Percentiles rank a stretch among this genome's conserved stretches.
Evolutionary conservation across 805 yeast species (phyloP).

Genomic region (Debaryomyces hansenii): DNA sequence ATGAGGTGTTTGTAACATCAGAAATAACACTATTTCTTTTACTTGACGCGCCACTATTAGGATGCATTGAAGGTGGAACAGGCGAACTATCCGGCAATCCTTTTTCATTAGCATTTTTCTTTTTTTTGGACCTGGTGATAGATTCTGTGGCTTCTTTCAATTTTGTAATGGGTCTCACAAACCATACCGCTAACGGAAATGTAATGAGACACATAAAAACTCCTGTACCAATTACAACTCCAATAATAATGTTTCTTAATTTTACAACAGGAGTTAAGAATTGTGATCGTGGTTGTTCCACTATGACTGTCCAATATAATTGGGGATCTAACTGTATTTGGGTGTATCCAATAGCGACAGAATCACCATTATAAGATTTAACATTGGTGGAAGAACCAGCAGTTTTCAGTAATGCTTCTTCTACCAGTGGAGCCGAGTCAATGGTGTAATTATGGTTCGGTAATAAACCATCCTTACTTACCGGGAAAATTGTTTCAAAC

Average conservation of each 20-base stretch:
- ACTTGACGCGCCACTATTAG: slow-evolving; percentile 15
- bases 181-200: slow-evolving; percentile 79
- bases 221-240: slow-evolving; percentile 78
- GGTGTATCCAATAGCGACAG: slow-evolving; percentile 37
- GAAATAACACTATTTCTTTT: slow-evolving; percentile 35
- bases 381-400: slow-evolving; percentile 31
- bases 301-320: slow-evolving; percentile 67
- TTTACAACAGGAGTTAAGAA: slow-evolving; percentile 65
- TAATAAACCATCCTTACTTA: slow-evolving; percentile 7
- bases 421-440: slow-evolving; percentile 24
- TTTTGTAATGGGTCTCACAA: slow-evolving; percentile 78
- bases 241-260: slow-evolving; percentile 68
- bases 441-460: slow-evolving; percentile 27
- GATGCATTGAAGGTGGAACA: slow-evolving; percentile 10
- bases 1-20: slow-evolving; percentile 32
- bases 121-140: slow-evolving; percentile 47
- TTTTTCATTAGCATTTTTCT: slow-evolving; percentile 11
- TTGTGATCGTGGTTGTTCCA: slow-evolving; percentile 59
- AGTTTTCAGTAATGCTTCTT: slow-evolving; percentile 23
- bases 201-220: slow-evolving; percentile 73
- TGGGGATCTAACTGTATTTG: slow-evolving; percentile 30
- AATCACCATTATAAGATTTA: slow-evolving; percentile 17
- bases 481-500: slow-evolving; percentile 35
- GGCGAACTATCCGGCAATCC: slow-evolving; percentile 10
- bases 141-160: slow-evolving; percentile 82